A percentile compares a stretch with the other conserved stretches of the same genome.
These are phyloP conservation scores for Trichophyton schoenleinii DNA, from an alignment of 2,329 filamentous ascomycete species.

Conservation along the genomic window DNA sequence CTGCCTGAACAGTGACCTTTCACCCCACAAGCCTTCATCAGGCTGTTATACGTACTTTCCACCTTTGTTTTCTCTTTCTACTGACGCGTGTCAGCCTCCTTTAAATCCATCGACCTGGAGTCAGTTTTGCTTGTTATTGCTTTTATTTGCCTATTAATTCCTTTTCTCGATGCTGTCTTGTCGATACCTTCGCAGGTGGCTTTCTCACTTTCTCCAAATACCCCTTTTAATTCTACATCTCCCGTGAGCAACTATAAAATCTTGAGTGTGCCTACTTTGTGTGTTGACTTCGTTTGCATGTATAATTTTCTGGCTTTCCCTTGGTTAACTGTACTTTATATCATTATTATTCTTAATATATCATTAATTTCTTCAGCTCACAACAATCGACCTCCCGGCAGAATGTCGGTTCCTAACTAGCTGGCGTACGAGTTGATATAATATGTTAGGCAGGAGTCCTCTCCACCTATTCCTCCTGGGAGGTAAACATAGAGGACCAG, in stretches of 20 bases:
- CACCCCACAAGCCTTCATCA: too few species aligned
- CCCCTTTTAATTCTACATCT: background rate
- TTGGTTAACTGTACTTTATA: conserved; percentile 5
- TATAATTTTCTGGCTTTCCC: background rate
- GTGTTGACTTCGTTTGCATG: background rate
- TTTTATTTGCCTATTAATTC: background rate
- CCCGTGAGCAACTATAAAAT: conserved; percentile 1
- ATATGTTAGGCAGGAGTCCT: conserved; percentile 37
- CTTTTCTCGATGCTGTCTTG: background rate
- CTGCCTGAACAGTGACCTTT: background rate
- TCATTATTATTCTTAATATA: background rate
- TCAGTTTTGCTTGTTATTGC: background rate
- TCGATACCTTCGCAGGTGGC: background rate
- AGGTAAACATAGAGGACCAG: conserved; percentile 37
- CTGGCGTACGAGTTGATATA: conserved; percentile 35
- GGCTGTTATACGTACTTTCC: background rate
- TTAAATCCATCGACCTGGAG: conserved; percentile 1
- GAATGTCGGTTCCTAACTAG: conserved; percentile 12
- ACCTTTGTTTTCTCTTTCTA: background rate
- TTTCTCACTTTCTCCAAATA: background rate
- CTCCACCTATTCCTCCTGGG: conserved; percentile 28
- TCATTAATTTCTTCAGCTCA: background rate
- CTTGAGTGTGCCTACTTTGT: background rate
- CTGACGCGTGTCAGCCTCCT: background rate
- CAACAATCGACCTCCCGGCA: background rate